phyloP scores from a whole-genome alignment of 352 stramenopile species.

The Pythium myriotylum region DNA sequence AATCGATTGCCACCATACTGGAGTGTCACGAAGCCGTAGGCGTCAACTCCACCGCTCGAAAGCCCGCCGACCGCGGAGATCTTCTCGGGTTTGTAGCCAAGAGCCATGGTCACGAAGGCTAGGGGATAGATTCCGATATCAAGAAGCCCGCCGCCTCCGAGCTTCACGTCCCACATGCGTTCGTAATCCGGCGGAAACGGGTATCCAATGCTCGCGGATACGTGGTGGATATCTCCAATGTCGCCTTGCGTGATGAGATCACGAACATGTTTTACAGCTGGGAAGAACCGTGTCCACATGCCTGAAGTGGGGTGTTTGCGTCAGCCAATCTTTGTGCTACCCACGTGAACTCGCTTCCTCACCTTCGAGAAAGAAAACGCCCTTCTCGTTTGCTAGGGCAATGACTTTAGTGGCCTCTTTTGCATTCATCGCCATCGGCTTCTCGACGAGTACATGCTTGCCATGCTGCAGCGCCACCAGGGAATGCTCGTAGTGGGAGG shows the following conservation, averaged over 20 bases:
- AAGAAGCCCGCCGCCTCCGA: constrained; percentile 72
- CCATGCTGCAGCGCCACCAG: constrained; percentile 75
- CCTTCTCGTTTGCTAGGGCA: constrained; percentile 57
- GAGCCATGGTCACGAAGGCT: constrained; percentile 63
- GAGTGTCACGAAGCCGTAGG: constrained; percentile 55
- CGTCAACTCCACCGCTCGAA: constrained; percentile 52
- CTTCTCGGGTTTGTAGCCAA: constrained; percentile 50
- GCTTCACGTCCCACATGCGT: constrained; percentile 64
- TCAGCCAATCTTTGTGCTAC: too few species aligned
- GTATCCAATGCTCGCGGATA: constrained; percentile 75
- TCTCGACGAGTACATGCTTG: constrained; percentile 94
- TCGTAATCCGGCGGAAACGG: constrained; percentile 44
- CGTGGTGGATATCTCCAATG: constrained; percentile 73
- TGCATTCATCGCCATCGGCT: constrained; percentile 90
- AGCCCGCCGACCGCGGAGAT: constrained; percentile 51
- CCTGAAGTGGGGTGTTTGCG: too few species aligned
- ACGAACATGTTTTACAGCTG: constrained; percentile 57
- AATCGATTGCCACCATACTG: constrained; percentile 51
- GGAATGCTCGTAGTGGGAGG: constrained; percentile 77
- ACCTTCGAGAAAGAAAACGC: constrained; percentile 85
- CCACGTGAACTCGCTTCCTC: too few species aligned
- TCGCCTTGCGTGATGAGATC: constrained; percentile 48
- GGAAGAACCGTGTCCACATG: constrained; percentile 89
- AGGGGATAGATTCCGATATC: constrained; percentile 84
- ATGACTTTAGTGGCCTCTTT: constrained; percentile 73